Percentiles rank a stretch among this genome's conserved stretches.
Evolutionary conservation across 768 basidiomycete species (phyloP).

Genomic region (Agrocybe praecox): DNA sequence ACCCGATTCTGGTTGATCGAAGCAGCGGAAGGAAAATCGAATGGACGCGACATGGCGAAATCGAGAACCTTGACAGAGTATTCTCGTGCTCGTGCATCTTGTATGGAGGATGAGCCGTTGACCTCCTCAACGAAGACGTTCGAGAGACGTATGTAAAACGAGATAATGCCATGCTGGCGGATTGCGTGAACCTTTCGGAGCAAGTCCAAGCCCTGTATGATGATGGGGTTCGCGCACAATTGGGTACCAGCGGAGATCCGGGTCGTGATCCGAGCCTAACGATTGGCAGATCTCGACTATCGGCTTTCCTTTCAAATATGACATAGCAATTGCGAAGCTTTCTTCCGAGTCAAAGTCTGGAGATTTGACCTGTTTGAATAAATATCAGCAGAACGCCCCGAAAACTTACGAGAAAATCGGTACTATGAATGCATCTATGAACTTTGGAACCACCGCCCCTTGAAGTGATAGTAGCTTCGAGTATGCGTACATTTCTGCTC

Average conservation of each 20-base stretch:
- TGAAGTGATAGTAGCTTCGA: background rate
- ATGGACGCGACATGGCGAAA: background rate
- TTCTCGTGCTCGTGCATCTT: background rate
- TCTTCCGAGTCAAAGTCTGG: background rate
- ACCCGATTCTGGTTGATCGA: background rate
- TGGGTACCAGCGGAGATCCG: background rate
- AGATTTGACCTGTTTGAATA: background rate
- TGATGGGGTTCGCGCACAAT: background rate
- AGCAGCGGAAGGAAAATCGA: background rate
- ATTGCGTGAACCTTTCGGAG: background rate
- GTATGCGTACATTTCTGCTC: background rate
- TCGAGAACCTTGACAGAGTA: background rate
- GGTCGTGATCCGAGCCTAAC: background rate
- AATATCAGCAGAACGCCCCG: background rate
- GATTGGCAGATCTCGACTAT: background rate
- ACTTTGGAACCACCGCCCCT: background rate
- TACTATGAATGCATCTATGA: background rate
- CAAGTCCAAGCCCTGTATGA: background rate
- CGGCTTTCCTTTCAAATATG: background rate
- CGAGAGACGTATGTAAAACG: background rate
- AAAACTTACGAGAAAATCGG: background rate
- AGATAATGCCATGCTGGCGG: background rate
- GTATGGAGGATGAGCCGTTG: background rate
- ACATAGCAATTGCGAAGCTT: background rate
- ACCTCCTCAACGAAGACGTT: background rate